Evolutionary conservation across 352 stramenopile species (phyloP).

Genomic region (Globisporangium paddicum): DNA sequence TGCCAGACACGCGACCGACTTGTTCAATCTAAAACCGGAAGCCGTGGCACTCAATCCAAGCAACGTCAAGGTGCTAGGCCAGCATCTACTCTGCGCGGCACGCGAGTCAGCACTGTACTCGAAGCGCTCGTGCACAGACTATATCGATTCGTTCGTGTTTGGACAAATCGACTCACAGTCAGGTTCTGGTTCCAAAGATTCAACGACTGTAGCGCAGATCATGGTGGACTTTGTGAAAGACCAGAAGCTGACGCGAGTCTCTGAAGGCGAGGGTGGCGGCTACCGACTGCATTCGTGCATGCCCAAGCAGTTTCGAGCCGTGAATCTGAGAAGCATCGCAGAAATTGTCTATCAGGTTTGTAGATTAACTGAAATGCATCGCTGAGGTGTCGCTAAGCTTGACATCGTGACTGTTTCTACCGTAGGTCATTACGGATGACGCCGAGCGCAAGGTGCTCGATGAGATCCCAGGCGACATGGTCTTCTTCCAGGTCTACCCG

Average conservation of each 20-base stretch:
- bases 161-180: conserved; percentile 9
- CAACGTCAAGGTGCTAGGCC: conserved; percentile 86
- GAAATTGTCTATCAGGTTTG: conserved; percentile 53
- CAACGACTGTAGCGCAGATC: neutral
- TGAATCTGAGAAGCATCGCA: conserved; percentile 69
- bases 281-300: conserved; percentile 61
- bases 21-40: conserved; percentile 76
- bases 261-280: conserved; percentile 26
- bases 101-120: conserved; percentile 90
- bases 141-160: conserved; percentile 68
- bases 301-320: conserved; percentile 42
- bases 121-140: conserved; percentile 38
- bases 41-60: conserved; percentile 75
- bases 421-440: conserved; percentile 52
- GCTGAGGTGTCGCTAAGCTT: neutral
- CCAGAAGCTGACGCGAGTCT: conserved; percentile 37
- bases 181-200: neutral
- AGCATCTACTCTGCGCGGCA: conserved; percentile 94
- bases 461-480: conserved; percentile 74
- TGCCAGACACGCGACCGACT: conserved; percentile 44
- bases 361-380: neutral
- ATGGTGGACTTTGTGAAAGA: conserved; percentile 28
- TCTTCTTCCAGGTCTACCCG: conserved; percentile 92
- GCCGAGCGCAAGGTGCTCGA: conserved; percentile 68
- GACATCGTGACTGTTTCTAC: neutral